A percentile compares a stretch with the other conserved stretches of the same genome.
These are phyloP conservation scores for Penicillium brevicompactum DNA, from an alignment of 2,329 filamentous ascomycete genomes.

Conservation along the genomic window DNA sequence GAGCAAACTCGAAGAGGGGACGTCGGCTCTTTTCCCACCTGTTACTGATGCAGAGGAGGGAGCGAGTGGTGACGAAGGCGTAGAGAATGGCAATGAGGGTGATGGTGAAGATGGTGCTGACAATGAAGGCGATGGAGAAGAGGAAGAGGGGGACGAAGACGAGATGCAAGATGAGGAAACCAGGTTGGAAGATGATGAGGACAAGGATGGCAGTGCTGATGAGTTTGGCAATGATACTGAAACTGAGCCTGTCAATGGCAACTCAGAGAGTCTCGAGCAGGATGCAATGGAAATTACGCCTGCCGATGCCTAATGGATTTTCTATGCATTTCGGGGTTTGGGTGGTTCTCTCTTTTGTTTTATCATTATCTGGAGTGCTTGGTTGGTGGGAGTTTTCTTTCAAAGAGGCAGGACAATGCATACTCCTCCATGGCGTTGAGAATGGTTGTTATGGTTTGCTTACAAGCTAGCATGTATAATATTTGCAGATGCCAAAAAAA, in stretches of 20 bases:
- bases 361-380: neutral
- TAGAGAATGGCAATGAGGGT: slow-evolving; percentile 4
- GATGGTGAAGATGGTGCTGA: slow-evolving; percentile 12
- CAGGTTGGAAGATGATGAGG: slow-evolving; percentile 8
- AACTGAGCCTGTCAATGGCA: slow-evolving; percentile 5
- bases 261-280: slow-evolving; percentile 9
- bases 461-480: slow-evolving; percentile 14
- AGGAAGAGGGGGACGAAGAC: slow-evolving; percentile 18
- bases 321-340: neutral
- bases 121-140: slow-evolving; percentile 17
- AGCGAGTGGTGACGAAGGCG: slow-evolving; percentile 23
- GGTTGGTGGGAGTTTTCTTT: neutral
- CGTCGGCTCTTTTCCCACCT: slow-evolving; percentile 14
- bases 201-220: neutral
- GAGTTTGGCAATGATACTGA: slow-evolving; percentile 11
- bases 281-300: slow-evolving; percentile 18
- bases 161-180: slow-evolving; percentile 21
- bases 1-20: slow-evolving; percentile 32
- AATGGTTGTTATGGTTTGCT: neutral
- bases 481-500: neutral
- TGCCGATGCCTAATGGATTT: slow-evolving; percentile 2
- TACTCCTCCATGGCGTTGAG: slow-evolving; percentile 2
- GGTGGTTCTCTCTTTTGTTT: neutral
- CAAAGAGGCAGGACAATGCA: neutral
- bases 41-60: slow-evolving; percentile 26